Base-by-base conservation (phyloP, 2,329 filamentous ascomycete species). In the Fusarium stilboides region DNA sequence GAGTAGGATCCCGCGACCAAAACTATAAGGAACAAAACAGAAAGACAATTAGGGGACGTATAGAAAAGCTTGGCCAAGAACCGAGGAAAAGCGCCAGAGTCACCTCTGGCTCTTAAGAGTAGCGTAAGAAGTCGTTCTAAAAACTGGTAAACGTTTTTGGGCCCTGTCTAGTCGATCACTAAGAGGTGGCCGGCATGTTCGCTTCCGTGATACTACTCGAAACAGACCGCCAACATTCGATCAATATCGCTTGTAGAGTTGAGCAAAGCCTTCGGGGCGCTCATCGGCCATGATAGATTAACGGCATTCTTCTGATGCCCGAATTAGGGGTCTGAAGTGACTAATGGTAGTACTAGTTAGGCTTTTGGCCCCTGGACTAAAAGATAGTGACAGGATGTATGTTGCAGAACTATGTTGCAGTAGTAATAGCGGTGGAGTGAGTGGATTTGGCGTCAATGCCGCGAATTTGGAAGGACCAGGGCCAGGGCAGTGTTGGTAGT, bases 361-460 rank as follows among this genome's bases (percentile, higher is more conserved):
- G 26, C 45, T 24, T 22, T 19, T 4, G 5, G 28, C 22, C 47
- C 55, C 55, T 54, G 47, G n/a, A 4, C 47, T 57, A 33, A 37
- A 15, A 8, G 28, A 8, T 9, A 7, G 14, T 19, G 5, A 31
- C 52, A 31, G 36, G 43, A n/a, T 17, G 4, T 14, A 36, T 36
- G 54, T 57, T 19, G 17, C 28, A 54, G 9, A 12, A 15, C 15
- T 4, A 24, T 19, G 46, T 53, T 53, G 19, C 28, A 26, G 46
- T 57, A 33, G 54, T 34, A 54, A 36, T 36, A 19, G 55, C 13
- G 28, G 47, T 54, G 47, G 37, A 24, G 46, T 34, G 20, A 12
- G 45, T 37, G 34, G 22, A 40, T 26, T 52, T 26, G 40, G 52
- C 33, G 17, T 36, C 34, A 15, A 36, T 17, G 34, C 34, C 34